Percentiles rank a stretch among this genome's conserved stretches.
Evolutionary conservation across 2,329 filamentous ascomycete genomes (phyloP).

Genomic region (Xenosphaeropsis pyriputrescens): DNA sequence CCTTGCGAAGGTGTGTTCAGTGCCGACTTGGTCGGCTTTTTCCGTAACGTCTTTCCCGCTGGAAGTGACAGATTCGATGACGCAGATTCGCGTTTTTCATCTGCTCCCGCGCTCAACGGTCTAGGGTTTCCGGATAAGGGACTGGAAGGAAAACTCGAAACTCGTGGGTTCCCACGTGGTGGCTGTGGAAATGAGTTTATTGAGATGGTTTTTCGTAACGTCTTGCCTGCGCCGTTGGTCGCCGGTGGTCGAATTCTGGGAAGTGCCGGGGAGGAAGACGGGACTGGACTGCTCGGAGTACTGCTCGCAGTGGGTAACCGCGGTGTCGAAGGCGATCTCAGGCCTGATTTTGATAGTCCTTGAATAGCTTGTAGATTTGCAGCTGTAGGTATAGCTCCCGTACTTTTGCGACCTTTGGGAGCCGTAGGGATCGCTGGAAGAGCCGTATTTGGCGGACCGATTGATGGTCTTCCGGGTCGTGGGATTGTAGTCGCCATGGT

Average conservation of each 20-base stretch:
- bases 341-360: slow-evolving; percentile 34
- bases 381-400: slow-evolving; percentile 28
- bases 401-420: slow-evolving; percentile 55
- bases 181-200: slow-evolving; percentile 91
- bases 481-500: slow-evolving; percentile 38
- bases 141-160: slow-evolving; percentile 46
- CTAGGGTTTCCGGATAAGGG: slow-evolving; percentile 29
- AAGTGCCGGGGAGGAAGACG: slow-evolving; percentile 24
- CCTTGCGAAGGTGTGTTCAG: slow-evolving; percentile 18
- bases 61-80: slow-evolving; percentile 9
- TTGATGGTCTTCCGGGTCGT: slow-evolving; percentile 46
- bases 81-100: slow-evolving; percentile 9
- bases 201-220: slow-evolving; percentile 75
- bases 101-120: slow-evolving; percentile 1
- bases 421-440: slow-evolving; percentile 60
- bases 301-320: slow-evolving; percentile 32
- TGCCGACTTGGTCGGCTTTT: slow-evolving; percentile 13
- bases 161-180: slow-evolving; percentile 49
- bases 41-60: slow-evolving; percentile 10
- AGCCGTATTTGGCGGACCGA: slow-evolving; percentile 56
- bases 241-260: slow-evolving; percentile 37
- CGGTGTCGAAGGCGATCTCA: slow-evolving; percentile 44
- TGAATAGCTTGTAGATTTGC: slow-evolving; percentile 2
- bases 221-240: slow-evolving; percentile 47
- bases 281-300: not conserved